phyloP scores from a whole-genome alignment of 805 yeast genomes.

The Schwanniomyces pseudopolymorphus region DNA sequence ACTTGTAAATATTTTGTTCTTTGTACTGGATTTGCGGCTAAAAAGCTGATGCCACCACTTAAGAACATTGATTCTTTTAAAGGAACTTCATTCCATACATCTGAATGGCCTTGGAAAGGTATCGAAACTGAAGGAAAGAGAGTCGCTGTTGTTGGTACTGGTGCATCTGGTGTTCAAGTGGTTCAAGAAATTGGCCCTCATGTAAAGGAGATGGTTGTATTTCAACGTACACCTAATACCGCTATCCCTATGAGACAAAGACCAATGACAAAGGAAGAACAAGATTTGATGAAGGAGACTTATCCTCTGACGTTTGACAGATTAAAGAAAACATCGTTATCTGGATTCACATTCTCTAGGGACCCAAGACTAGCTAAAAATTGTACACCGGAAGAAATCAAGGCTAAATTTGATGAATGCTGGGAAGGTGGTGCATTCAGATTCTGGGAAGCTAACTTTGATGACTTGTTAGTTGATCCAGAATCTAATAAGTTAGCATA shows the following conservation, averaged over 20 bases:
- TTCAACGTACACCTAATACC: conserved; percentile 12
- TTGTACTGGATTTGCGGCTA: conserved; percentile 21
- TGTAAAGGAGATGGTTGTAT: conserved; percentile 14
- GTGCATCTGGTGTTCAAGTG: conserved; percentile 31
- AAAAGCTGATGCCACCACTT: conserved; percentile 18
- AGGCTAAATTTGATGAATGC: conserved; percentile 13
- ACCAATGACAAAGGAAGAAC: conserved; percentile 1
- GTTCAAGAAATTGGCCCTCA: conserved; percentile 15
- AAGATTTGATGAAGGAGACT: conserved; percentile 6
- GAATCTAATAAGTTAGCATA: conserved; percentile 16
- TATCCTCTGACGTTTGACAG: conserved; percentile 6
- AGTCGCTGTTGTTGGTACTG: conserved; percentile 30
- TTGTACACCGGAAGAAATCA: conserved; percentile 12
- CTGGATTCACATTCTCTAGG: neutral
- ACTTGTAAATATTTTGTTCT: conserved; percentile 11
- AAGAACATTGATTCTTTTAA: conserved; percentile 16
- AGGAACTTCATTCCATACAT: conserved; percentile 27
- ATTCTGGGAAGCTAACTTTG: conserved; percentile 22
- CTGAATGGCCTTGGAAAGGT: conserved; percentile 25
- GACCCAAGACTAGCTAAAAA: conserved; percentile 5
- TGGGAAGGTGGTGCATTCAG: conserved; percentile 23
- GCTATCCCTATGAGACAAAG: conserved; percentile 16
- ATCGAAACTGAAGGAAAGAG: conserved; percentile 18
- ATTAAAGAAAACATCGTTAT: conserved; percentile 7
- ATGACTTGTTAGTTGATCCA: conserved; percentile 12